Evolutionary conservation across 192 early-diverging fungal genomes (phyloP), one percentile per base, ranked within the genome.

Genomic region (Rhizophlyctis rosea): DNA sequence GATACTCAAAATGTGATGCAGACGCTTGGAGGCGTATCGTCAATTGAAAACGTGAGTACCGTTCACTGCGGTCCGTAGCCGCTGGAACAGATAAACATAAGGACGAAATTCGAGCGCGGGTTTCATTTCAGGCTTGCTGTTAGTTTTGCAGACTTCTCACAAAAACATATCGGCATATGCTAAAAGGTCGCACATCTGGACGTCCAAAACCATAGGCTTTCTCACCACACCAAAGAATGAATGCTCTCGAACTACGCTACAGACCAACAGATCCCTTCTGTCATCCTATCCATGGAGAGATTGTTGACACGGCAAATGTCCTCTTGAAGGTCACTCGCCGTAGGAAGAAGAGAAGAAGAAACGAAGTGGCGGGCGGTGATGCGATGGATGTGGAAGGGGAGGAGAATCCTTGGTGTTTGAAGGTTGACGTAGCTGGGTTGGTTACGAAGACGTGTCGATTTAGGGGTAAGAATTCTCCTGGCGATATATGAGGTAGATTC

Each of bases 221-320:
- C 31, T 23, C 32, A 18, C 53, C 7, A 25, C 21, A n/a, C n/a
- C n/a, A n/a, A n/a, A n/a, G n/a, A n/a, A n/a, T 74, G 14, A 58
- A 54, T 47, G 62, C 55, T 3, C 59, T 88, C 21, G 83, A 88
- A 57, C 62, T 88, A 4, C 61, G 69, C 3, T 85, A 72, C 64
- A 61, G 86, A 13, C 77, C 76, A 1, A 54, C 68, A 16, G 81
- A 86, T 59, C 81, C 81, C 4, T 88, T 88, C 63, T 80, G 72
- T 0, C 87, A 88, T 72, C 77, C 86, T 21, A 79, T 88, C 33
- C 66, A 75, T 50, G 87, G 87, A 25, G 77, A 85, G 47, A 69
- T 85, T 24, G 62, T 86, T 18, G 50, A 68, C 14, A 82, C 84
- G 4, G 49, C 76, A 2, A 86, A 84, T 57, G 54, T 87, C 23